A percentile compares a stretch with the other conserved stretches of the same genome.
Conservation (phyloP, 2,329 filamentous ascomycete genomes). For the Nothophaeocryptopus gaeumannii region DNA sequence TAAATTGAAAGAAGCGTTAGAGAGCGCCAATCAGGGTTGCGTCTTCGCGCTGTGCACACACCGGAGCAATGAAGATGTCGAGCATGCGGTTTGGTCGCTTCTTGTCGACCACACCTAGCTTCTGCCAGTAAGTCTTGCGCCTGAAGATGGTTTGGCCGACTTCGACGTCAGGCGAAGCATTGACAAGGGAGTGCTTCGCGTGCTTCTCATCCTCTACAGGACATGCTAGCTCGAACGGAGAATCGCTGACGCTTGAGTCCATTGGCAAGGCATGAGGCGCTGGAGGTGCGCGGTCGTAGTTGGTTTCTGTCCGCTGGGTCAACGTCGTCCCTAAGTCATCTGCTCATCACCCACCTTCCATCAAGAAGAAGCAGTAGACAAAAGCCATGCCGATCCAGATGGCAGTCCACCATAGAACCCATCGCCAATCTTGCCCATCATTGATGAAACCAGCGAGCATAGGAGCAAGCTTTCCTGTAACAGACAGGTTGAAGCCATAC, state of each 20-base stretch:
- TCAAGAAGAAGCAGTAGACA: conserved; percentile 57
- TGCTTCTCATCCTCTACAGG: conserved; percentile 4
- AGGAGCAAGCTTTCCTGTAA: conserved; percentile 35
- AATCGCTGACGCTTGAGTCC: neutral
- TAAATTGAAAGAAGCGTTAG: too few species aligned
- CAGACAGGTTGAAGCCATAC: conserved; percentile 29
- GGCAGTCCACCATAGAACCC: conserved; percentile 53
- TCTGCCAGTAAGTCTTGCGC: conserved; percentile 44
- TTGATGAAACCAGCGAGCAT: conserved; percentile 51
- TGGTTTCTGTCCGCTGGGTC: conserved; percentile 46
- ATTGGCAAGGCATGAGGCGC: neutral
- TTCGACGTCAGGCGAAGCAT: conserved; percentile 23
- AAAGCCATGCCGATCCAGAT: conserved; percentile 52
- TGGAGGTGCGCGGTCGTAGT: conserved; percentile 39
- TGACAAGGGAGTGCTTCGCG: neutral
- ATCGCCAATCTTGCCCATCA: conserved; percentile 49
- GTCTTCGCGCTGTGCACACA: too few species aligned
- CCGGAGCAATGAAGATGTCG: conserved; percentile 36
- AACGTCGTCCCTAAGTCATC: neutral
- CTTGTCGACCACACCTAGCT: conserved; percentile 38
- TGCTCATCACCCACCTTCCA: conserved; percentile 43
- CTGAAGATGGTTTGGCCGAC: conserved; percentile 33
- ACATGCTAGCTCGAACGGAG: neutral
- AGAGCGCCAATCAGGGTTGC: too few species aligned
- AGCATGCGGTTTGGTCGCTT: conserved; percentile 44